These are phyloP conservation scores for Henckelia pumila DNA, from an alignment of 257 asterid genomes.

Conservation along the genomic window DNA sequence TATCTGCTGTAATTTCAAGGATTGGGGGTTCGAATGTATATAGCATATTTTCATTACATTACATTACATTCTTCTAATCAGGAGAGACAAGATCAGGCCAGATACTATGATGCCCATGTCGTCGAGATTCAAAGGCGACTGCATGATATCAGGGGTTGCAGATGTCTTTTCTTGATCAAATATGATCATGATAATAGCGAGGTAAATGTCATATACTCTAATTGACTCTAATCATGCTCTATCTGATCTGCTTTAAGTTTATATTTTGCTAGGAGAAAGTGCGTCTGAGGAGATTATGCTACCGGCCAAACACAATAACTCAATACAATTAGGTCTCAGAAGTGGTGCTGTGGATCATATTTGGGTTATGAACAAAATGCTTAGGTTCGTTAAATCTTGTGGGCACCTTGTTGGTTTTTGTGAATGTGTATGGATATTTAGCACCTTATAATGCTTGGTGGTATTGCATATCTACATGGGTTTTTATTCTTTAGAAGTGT, in stretches of 20 bases:
- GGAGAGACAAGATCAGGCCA: constrained; percentile 73
- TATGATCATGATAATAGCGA: constrained; percentile 61
- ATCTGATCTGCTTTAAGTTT: constrained; percentile 9
- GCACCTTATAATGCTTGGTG: not conserved
- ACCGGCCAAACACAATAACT: constrained; percentile 50
- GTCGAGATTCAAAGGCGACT: constrained; percentile 60
- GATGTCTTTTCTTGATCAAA: constrained; percentile 74
- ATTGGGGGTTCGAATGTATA: not conserved
- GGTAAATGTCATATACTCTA: constrained; percentile 39
- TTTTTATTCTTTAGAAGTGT: not conserved
- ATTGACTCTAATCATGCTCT: not conserved
- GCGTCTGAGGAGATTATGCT: constrained; percentile 73
- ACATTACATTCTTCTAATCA: constrained; percentile 26
- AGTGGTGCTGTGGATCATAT: not conserved
- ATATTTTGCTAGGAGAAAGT: constrained; percentile 62
- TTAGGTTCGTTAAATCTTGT: not conserved
- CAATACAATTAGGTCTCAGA: not conserved
- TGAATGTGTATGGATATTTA: not conserved
- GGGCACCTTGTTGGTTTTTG: not conserved
- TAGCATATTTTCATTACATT: constrained; percentile 4
- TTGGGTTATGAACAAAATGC: not conserved
- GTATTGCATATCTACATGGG: not conserved
- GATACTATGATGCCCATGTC: constrained; percentile 75
- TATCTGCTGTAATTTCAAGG: not conserved
- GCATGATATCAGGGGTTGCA: constrained; percentile 97